Percentiles rank a stretch among this genome's conserved stretches.
These are phyloP conservation scores for Trypanosoma vivax DNA, from an alignment of 208 protist species.

Conservation along the genomic window DNA sequence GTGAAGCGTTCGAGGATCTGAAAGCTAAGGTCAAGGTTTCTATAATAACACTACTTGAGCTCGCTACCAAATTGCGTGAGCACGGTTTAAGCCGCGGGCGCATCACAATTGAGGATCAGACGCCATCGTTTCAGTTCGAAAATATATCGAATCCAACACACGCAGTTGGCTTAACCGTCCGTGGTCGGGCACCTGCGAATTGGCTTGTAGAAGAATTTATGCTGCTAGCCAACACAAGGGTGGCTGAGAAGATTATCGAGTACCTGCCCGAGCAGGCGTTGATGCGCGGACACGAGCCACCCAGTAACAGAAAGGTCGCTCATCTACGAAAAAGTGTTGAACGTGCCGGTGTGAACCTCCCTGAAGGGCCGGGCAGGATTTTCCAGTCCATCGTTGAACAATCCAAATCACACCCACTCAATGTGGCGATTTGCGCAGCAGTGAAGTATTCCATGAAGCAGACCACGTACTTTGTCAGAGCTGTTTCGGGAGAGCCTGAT, in stretches of 20 bases:
- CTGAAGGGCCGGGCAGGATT: constrained; percentile 9
- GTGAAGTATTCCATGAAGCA: constrained; percentile 68
- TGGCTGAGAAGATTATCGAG: constrained; percentile 82
- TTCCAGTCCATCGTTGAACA: constrained; percentile 45
- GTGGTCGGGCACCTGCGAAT: constrained; percentile 63
- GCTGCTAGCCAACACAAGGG: constrained; percentile 84
- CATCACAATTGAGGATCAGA: constrained; percentile 44
- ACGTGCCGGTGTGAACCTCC: constrained; percentile 24
- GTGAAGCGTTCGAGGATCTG: not conserved
- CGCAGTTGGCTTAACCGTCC: constrained; percentile 47
- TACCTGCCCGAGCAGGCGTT: constrained; percentile 75
- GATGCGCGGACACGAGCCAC: constrained; percentile 71
- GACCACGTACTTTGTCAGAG: constrained; percentile 80
- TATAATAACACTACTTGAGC: constrained; percentile 49
- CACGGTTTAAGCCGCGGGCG: constrained; percentile 48
- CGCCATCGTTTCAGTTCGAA: constrained; percentile 53
- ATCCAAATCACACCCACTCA: constrained; percentile 28
- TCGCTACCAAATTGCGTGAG: constrained; percentile 46
- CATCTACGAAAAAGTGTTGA: constrained; percentile 23
- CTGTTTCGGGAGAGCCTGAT: constrained; percentile 15
- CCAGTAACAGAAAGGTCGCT: constrained; percentile 31
- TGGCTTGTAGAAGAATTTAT: constrained; percentile 93
- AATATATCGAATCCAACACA: constrained; percentile 27
- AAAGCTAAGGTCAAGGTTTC: constrained; percentile 29
- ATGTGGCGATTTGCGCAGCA: constrained; percentile 60